Base-by-base conservation (phyloP, 148 eudicot species). In the Fallopia convolvulus region DNA sequence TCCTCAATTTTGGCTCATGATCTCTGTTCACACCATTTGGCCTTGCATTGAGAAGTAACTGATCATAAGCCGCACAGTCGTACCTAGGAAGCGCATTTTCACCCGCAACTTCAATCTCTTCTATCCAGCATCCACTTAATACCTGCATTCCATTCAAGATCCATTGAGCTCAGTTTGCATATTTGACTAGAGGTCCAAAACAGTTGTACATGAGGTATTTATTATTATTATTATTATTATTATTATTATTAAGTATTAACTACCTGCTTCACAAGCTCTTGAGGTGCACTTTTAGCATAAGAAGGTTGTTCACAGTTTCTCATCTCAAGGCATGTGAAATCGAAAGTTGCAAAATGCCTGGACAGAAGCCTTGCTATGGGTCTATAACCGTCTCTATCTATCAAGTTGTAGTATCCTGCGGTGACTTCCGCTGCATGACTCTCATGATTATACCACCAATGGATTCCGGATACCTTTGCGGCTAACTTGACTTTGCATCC, bases 31-130 rank as follows among this genome's bases (percentile, higher is more conserved):
- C 84, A 33, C 98, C 98, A 78, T 89, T 87, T 66, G 98, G 97
- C 77, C 97, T 85, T 21, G 85, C 94, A 50, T 88, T 90, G 11
- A 92, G 84, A 66, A 90, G 88, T 30, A 89, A 89, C 77, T 92
- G 93, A 78, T 94, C 85, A 71, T 94, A 94, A 56, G 89, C 97
- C 0, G 77, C 70, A 3, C 85, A 84, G 77, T 94, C 97, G 79
- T 92, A 94, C 84, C 97, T 87, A 74, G 97, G 42, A 23, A 94
- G 91, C 44, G 98, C 98, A 81, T 92, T 92, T 85, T 92, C 98
- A 40, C 98, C 95, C 0, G 92, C 95, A 73, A 87, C 90, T 23
- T 88, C 85, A 30, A 87, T 84, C 32, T 79, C 84, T 79, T 92
- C 98, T 47, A 84, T 84, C 93, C 96, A 89, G 33, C 86, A 89